Conservation (phyloP, 2,329 filamentous ascomycete species). For the Davidsoniella eucalypti region DNA sequence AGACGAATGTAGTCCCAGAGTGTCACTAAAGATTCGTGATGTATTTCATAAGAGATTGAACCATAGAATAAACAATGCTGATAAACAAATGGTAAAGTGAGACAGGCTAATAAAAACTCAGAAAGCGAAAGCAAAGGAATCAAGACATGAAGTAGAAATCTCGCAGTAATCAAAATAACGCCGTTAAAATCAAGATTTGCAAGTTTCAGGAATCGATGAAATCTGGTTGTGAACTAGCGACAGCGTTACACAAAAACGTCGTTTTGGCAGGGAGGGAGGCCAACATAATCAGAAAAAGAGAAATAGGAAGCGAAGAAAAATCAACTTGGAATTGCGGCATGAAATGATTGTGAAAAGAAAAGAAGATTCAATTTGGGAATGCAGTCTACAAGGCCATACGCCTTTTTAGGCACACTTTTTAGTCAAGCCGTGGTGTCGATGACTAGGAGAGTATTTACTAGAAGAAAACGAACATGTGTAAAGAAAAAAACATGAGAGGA, state of each 20-base stretch:
- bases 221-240: neutral
- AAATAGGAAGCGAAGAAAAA: neutral
- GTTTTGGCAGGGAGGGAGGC: neutral
- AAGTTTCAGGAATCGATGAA: slow-evolving; percentile 10
- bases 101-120: neutral
- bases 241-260: slow-evolving; percentile 8
- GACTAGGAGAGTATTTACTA: too few relatives aligned
- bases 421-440: too few relatives aligned
- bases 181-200: slow-evolving; percentile 1
- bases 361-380: neutral
- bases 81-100: neutral
- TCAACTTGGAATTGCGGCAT: neutral
- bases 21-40: too few relatives aligned
- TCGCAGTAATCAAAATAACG: neutral
- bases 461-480: neutral
- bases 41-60: too few relatives aligned
- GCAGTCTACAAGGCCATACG: neutral
- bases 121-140: slow-evolving; percentile 2
- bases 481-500: neutral
- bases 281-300: neutral
- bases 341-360: neutral
- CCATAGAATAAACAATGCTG: neutral
- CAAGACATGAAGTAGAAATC: neutral
- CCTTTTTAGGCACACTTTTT: too few relatives aligned
- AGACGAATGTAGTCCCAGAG: too few relatives aligned